Evolutionary conservation across 2,329 filamentous ascomycete species (phyloP), one percentile per base, ranked within the genome.

Genomic region (Lasiodiplodia sp.): DNA sequence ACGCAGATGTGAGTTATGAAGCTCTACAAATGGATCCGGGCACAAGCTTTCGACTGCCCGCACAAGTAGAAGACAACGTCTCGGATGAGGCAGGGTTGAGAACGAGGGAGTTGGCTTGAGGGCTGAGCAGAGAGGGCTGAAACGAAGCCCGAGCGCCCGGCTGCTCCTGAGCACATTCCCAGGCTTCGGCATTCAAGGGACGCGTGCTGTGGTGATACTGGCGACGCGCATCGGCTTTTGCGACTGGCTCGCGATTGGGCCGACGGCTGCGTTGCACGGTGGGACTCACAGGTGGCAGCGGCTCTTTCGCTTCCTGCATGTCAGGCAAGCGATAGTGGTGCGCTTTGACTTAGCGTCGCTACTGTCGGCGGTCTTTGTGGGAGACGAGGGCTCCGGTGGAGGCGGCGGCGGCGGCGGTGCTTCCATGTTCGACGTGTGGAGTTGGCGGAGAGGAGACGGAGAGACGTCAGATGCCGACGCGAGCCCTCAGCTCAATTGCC

Each of bases 261-360:
- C 44, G 47, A 64, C 60, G 47, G 60, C 44, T 14, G 25, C 21
- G 60, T 64, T 7, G 60, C 47, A 63, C 34, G 57, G 66, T 51
- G 52, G 40, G 44, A 69, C 78, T 73, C 75, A 80, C 78, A 80
- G 72, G 55, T 79, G 72, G 73, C 78, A 80, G 60, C 78, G 73
- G 65, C 76, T 78, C 73, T 80, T 80, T 63, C 78, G 72, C 73
- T 79, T 79, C 62, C 78, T 72, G 69, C 78, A 80, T 64, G 78
- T 76, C 67, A 80, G 70, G 58, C 75, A 76, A 21, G 75, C 75
- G 40, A 73, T 70, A 37, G 75, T 72, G 21, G 73, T 73, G 44
- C 75, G 64, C 64, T 75, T 76, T 60, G 71, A 72, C 69, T 73
- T 75, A 4, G 70, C 66, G 31, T 69, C 47, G 11, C 72, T 47